These are phyloP conservation scores for Gossypium herbaceum DNA, from an alignment of 345 rosid genomes.

Conservation along the genomic window DNA sequence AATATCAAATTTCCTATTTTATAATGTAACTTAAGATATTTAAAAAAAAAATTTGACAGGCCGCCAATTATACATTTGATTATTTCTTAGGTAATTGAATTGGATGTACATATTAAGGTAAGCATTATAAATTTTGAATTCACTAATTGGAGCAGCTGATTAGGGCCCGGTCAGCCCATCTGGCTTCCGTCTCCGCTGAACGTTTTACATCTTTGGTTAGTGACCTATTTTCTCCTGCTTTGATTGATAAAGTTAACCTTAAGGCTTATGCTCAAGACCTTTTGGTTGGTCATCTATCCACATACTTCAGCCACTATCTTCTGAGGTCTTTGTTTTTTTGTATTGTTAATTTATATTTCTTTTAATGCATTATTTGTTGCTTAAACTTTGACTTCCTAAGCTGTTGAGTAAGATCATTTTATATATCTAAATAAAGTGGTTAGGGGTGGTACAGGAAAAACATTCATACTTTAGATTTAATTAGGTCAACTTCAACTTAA, in stretches of 20 bases:
- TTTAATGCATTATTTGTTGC: background rate
- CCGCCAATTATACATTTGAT: too few species aligned
- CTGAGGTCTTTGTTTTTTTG: background rate
- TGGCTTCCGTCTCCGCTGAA: too few species aligned
- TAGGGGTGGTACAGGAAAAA: background rate
- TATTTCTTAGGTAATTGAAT: too few species aligned
- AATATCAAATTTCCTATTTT: too few species aligned
- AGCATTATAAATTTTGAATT: too few species aligned
- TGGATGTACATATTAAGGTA: too few species aligned
- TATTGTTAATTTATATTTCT: background rate
- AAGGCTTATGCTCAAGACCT: too few species aligned
- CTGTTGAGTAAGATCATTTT: background rate
- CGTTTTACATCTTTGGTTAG: background rate
- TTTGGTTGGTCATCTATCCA: background rate
- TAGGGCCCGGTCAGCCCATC: too few species aligned
- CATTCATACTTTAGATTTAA: background rate
- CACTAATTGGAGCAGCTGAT: too few species aligned
- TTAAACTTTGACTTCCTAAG: background rate
- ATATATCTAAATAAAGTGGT: background rate
- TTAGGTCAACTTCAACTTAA: slow-evolving; percentile 9
- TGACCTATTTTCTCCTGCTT: background rate
- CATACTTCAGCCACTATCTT: background rate
- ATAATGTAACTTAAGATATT: too few species aligned
- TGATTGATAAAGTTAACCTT: background rate
- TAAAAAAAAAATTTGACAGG: too few species aligned